phyloP scores from a whole-genome alignment of 345 rosid species.

The Populus pruinosa region DNA sequence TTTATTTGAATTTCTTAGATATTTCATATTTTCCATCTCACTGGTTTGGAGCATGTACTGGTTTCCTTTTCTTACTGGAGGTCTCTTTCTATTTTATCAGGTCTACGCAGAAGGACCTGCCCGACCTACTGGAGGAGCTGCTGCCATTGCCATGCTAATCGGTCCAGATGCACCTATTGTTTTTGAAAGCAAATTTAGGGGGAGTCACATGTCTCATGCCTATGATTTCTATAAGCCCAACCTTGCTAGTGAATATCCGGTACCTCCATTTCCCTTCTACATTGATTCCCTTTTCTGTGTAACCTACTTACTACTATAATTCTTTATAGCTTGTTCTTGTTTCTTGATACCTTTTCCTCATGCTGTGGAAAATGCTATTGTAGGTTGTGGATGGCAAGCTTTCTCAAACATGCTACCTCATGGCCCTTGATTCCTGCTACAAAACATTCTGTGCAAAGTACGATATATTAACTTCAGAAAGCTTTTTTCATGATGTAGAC shows the following conservation, averaged over 20 bases:
- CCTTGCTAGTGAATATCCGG: slow-evolving; percentile 99
- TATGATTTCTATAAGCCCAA: slow-evolving; percentile 99
- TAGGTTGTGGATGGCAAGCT: slow-evolving; percentile 99
- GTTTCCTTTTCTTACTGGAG: slow-evolving; percentile 5
- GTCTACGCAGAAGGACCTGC: slow-evolving; percentile 99
- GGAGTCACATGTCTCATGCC: slow-evolving; percentile 94
- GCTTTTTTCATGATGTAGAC: slow-evolving; percentile 1
- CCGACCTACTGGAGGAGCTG: slow-evolving; percentile 99
- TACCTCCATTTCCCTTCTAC: slow-evolving; percentile 26
- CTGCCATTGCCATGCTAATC: slow-evolving; percentile 84
- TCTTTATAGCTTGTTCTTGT: neutral
- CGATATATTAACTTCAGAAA: slow-evolving; percentile 14
- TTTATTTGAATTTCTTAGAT: neutral
- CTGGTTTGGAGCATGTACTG: neutral
- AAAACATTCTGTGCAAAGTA: slow-evolving; percentile 79
- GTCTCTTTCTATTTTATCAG: slow-evolving; percentile 41
- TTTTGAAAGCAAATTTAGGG: slow-evolving; percentile 93
- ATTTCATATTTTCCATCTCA: slow-evolving; percentile 4
- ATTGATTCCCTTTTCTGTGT: neutral
- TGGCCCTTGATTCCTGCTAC: slow-evolving; percentile 96
- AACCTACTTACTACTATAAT: neutral
- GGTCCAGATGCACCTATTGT: slow-evolving; percentile 95
- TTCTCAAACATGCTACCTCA: slow-evolving; percentile 96
- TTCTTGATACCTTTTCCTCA: neutral
- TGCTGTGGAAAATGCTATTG: slow-evolving; percentile 16